Base-by-base conservation (phyloP, 805 yeast species). In the Cyberlindnera maritima region DNA sequence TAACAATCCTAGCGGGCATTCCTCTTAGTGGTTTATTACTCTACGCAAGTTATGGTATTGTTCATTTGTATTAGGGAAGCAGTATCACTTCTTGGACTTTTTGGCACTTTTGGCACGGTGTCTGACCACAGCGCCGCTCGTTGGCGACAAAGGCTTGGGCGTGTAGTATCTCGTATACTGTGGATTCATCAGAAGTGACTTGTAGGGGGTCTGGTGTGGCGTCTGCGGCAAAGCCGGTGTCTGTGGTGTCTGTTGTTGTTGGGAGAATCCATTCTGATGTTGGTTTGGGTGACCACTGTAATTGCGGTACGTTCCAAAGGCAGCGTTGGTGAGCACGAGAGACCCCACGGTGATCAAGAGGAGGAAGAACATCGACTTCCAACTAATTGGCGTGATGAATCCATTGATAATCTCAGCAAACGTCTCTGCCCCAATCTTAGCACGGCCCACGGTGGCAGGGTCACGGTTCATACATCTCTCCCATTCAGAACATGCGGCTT, bases 351-450 rank as follows among this genome's bases (percentile, higher is more conserved):
- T 62, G 18, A 78, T 55, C 2, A 75, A 39, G 4, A 71, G 49
- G 14, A 81, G 55, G 44, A 81, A 72, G 4, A 78, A 51, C 60
- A 86, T 72, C 3, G 90, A 71, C 61, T 86, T 83, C 77, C 87
- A 76, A 28, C 83, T 78, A 33, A 88, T 83, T 2, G 88, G 85
- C 47, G 75, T 78, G 19, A 87, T 66, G 57, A 88, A 88, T 2
- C 90, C 81, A 64, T 89, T 86, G 38, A 89, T 69, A 8, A 88
- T 85, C 52, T 85, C 92, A 1, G 95, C 96, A 56, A 88, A 74
- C 0, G 92, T 83, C 60, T 84, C 90, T 0, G 95, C 95, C 39
- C 90, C 81, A 46, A 89, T 75, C 50, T 74, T 75, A 1, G 92
- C 86, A 41, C 80, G 75, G 3, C 88, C 91, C 12, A 83, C 74